Evolutionary conservation across 1,284 basidiomycete species (phyloP), one percentile per base, ranked within the genome.

Genomic region (Pterulicium gracile): DNA sequence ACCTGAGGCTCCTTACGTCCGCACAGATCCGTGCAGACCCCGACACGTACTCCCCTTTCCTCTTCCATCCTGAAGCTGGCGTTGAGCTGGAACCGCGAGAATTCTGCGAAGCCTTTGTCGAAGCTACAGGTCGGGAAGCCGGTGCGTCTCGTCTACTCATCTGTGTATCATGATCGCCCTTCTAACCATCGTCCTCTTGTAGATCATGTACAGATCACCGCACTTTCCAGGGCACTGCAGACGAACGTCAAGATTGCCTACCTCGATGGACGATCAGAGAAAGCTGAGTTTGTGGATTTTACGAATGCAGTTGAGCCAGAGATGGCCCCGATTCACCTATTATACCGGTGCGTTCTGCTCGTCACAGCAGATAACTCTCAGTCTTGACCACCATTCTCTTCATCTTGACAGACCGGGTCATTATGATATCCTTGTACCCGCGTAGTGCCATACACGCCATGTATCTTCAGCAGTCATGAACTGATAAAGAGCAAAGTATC

Each of bases 151-250:
- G 35, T 21, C 17, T 46, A 10, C 39, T 41, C n/a, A n/a, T n/a
- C n/a, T n/a, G n/a, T n/a, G 13, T 41, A 41, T 41, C 39, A 19
- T 24, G n/a, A 34, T 43, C 23, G 44, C 32, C 21, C 46, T 20
- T 4, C 19, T 27, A 27, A 15, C 18, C 7, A 41, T 41, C 39
- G 7, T 41, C 10, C 39, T n/a, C 18, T 10, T 41, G 43, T 55
- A 79, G 91, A 94, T 54, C 82, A 94, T 54, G 79, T 88, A 17
- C 86, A 91, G 56, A 86, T 94, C 52, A 78, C 77, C 48, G 90
- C 90, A 0, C 69, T 95, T 4, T 76, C 81, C 12, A 70, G 77
- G 41, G 84, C 81, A 0, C 64, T 93, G 22, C 65, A 72, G 34
- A 64, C 88, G 43, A 81, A 84, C 48, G 64, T 92, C 43, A 73